These are phyloP conservation scores for Prunus salicina DNA, from an alignment of 306 rosid species.

Conservation along the genomic window DNA sequence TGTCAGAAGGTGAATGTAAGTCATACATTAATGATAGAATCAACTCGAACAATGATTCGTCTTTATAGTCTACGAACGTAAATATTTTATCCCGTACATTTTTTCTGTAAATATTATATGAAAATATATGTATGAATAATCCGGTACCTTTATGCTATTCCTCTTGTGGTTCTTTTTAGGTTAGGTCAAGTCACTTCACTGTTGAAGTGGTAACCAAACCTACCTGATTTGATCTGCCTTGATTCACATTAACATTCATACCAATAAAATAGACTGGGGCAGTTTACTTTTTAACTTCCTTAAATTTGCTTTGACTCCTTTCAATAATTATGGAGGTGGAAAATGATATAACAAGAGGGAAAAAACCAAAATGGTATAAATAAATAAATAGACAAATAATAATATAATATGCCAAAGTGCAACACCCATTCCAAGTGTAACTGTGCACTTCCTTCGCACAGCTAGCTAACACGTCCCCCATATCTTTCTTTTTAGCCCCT, in stretches of 20 bases:
- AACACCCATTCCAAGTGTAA: constrained; percentile 10
- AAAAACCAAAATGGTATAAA: neutral
- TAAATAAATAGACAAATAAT: neutral
- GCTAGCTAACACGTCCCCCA: constrained; percentile 21
- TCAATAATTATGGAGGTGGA: neutral
- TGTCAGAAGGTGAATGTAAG: neutral
- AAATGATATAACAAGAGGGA: neutral
- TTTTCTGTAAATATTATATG: neutral
- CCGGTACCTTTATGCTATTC: neutral
- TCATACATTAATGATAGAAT: neutral
- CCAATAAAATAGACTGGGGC: neutral
- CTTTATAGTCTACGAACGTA: neutral
- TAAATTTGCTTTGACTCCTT: neutral
- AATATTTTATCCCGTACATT: neutral
- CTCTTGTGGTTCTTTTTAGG: neutral
- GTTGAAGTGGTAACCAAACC: neutral
- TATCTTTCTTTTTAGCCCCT: constrained; percentile 23
- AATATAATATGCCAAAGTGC: neutral
- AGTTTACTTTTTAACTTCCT: neutral
- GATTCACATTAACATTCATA: neutral
- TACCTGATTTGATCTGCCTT: neutral
- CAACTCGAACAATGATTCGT: neutral
- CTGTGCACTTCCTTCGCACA: constrained; percentile 12
- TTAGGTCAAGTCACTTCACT: neutral
- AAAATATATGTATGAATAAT: neutral